These are phyloP conservation scores for Candida labiduridarum DNA, from an alignment of 1,139 yeast genomes.

Conservation along the genomic window DNA sequence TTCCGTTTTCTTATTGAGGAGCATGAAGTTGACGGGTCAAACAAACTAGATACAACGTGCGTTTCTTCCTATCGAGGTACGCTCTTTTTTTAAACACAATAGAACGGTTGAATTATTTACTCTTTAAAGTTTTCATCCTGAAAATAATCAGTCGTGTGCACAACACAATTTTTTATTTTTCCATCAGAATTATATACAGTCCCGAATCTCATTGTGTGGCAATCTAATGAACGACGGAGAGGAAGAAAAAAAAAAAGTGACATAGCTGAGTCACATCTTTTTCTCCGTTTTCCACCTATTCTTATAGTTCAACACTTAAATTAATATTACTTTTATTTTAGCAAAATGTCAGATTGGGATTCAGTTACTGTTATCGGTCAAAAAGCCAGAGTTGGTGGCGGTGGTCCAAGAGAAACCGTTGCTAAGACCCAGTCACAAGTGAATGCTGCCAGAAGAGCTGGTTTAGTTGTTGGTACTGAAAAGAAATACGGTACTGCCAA, in stretches of 20 bases:
- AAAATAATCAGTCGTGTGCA: not conserved
- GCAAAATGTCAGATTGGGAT: slow-evolving; percentile 80
- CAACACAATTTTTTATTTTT: not conserved
- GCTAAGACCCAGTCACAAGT: slow-evolving; percentile 78
- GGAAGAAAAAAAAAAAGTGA: not conserved
- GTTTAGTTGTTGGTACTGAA: slow-evolving; percentile 86
- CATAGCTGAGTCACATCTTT: not conserved
- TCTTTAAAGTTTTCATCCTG: not conserved
- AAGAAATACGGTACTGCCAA: slow-evolving; percentile 84
- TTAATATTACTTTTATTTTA: not conserved
- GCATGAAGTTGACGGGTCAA: too few species aligned
- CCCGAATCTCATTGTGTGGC: not conserved
- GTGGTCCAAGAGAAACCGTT: slow-evolving; percentile 85
- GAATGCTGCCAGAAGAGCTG: slow-evolving; percentile 92
- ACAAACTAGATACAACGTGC: too few species aligned
- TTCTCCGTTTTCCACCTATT: not conserved
- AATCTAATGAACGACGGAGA: slow-evolving; percentile 1
- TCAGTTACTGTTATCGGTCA: slow-evolving; percentile 83
- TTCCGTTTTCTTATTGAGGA: too few species aligned
- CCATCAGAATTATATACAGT: not conserved
- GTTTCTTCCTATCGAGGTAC: too few species aligned
- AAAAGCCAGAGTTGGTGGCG: slow-evolving; percentile 84
- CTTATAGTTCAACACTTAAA: not conserved
- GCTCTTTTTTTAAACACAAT: too few species aligned
- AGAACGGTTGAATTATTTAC: not conserved